A percentile compares a stretch with the other conserved stretches of the same genome.
These are phyloP conservation scores for Conticribra weissflogii DNA, from an alignment of 108 stramenopile genomes.

Conservation along the genomic window DNA sequence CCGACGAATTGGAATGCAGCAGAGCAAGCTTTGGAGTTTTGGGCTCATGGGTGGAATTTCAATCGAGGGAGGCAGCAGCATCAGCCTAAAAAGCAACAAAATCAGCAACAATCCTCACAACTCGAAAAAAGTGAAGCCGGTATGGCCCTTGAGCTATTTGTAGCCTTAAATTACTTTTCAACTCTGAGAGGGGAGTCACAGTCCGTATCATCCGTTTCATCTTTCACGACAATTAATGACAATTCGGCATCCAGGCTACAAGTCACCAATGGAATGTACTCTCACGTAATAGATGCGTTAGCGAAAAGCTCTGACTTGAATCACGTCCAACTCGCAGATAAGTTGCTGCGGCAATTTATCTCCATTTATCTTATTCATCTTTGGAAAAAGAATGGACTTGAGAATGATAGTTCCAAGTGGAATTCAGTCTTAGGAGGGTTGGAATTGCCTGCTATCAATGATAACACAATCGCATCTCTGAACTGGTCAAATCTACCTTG, in stretches of 20 bases:
- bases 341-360: constrained; percentile 30
- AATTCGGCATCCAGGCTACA: background rate
- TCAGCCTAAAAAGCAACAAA: background rate
- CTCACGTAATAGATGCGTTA: constrained; percentile 42
- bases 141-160: no score
- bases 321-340: constrained; percentile 33
- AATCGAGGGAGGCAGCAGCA: no score
- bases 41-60: no score
- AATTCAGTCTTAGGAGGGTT: constrained; percentile 5
- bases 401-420: background rate
- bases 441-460: constrained; percentile 1
- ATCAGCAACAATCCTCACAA: background rate
- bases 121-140: no score
- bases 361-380: constrained; percentile 10
- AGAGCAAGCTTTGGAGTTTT: background rate
- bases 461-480: no score
- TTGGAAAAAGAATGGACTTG: background rate
- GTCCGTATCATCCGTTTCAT: constrained; percentile 14
- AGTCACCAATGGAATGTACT: constrained; percentile 39
- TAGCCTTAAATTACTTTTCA: no score
- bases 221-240: background rate
- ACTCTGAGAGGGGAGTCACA: no score
- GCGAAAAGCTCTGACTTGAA: constrained; percentile 29
- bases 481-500: background rate
- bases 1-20: background rate